phyloP scores from a whole-genome alignment of 495 filamentous ascomycete genomes.

The Penicillium psychrofluorescens region DNA sequence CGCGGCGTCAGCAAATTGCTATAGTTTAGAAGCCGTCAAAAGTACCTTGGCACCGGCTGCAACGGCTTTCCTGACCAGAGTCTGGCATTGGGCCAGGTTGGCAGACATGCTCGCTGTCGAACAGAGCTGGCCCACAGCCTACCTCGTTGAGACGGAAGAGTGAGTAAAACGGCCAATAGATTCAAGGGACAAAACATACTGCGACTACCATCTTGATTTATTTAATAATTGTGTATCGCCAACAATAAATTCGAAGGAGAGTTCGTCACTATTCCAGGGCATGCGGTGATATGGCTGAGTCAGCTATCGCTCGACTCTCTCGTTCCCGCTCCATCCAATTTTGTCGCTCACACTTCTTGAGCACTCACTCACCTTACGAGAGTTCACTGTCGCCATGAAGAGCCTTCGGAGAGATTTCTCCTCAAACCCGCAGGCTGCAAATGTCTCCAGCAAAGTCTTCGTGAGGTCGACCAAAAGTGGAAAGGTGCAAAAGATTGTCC shows the following conservation, averaged over 20 bases:
- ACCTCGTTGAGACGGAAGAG: slow-evolving; percentile 2
- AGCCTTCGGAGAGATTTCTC: slow-evolving; percentile 74
- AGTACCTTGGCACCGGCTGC: slow-evolving; percentile 67
- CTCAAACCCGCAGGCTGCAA: slow-evolving; percentile 60
- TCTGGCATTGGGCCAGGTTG: slow-evolving; percentile 70
- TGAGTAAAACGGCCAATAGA: neutral
- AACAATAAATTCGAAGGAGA: no score
- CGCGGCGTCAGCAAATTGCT: slow-evolving; percentile 1
- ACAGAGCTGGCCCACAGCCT: slow-evolving; percentile 87
- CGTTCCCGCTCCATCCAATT: no score
- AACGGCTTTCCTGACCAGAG: slow-evolving; percentile 64
- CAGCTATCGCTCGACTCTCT: slow-evolving; percentile 12
- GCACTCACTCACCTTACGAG: no score
- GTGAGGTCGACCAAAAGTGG: slow-evolving; percentile 87
- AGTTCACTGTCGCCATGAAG: slow-evolving; percentile 54
- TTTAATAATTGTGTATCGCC: neutral
- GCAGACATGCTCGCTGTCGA: slow-evolving; percentile 70
- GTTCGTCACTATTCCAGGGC: no score
- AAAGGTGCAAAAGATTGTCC: slow-evolving; percentile 97
- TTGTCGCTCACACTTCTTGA: no score
- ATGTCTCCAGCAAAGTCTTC: slow-evolving; percentile 87
- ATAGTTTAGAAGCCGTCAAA: neutral
- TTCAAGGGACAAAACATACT: slow-evolving; percentile 13
- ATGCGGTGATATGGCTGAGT: slow-evolving; percentile 8
- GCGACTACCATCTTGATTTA: slow-evolving; percentile 25